Evolutionary conservation across 164 flowering plant species (phyloP), one percentile per base, ranked within the genome.

Genomic region (Cinnamomum chago): DNA sequence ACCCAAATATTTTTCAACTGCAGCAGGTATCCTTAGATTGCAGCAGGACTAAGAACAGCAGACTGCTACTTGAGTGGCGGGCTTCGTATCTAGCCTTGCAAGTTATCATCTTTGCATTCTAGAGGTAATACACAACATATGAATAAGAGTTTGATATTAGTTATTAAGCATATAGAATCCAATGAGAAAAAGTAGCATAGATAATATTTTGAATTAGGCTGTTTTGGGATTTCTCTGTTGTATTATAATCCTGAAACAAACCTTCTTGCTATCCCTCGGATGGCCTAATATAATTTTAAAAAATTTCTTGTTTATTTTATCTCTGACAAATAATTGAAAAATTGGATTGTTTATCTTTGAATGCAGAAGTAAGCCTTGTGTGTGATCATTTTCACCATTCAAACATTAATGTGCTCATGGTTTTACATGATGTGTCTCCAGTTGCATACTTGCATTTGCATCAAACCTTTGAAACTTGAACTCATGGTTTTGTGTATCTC

Each of bases 31-130:
- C 92, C 86, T 86, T 89, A 88, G 89, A 86, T 88, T 91, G 94
- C 97, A 89, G 97, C 97, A 90, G 91, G 97, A 89, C 95, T 89
- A 87, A 91, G 92, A 91, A 85, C 88, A 85, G 88, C 87, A 81
- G 88, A 84, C 92, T 91, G 97, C 95, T 89, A 91, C 94, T 80
- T 84, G 87, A 87, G 92, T 90, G 90, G 95, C 95, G 84, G 92
- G 90, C 93, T 91, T 89, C 90, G 47, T 79, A 85, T 95, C 90
- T 95, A 86, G 93, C 92, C 97, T 91, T 95, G 97, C 98, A 91
- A 88, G 80, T 88, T 82, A 84, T 83, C 85, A 85, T 85, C 85
- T 85, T 90, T 88, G 95, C 95, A 90, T 92, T 92, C 90, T 92
- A 89, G 86, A 90, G 98, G 98, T 94, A 86, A 58, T 58, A 15